Conservation (phyloP, 768 basidiomycete genomes). For the Russula sp. region DNA sequence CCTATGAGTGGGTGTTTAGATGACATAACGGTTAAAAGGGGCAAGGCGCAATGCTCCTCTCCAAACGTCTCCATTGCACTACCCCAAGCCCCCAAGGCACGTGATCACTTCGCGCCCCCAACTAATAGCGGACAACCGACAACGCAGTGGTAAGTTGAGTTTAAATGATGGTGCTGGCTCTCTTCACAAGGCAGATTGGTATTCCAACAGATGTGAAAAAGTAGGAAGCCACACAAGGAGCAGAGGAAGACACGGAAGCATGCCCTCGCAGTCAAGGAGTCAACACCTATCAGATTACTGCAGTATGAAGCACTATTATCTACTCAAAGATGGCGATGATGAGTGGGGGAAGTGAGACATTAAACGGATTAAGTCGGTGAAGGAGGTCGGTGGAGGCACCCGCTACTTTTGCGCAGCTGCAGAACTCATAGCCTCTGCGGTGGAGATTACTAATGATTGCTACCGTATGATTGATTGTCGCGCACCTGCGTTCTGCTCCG, state of each 20-base stretch:
- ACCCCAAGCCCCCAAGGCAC: too few species aligned
- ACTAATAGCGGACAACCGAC: too few species aligned
- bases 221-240: neutral
- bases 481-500: conserved; percentile 87
- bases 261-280: neutral
- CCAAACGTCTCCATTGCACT: too few species aligned
- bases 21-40: conserved; percentile 8
- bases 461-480: conserved; percentile 15
- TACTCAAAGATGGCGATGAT: neutral
- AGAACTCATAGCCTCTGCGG: conserved; percentile 37
- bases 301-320: neutral
- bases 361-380: neutral
- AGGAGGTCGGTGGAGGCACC: neutral
- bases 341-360: neutral
- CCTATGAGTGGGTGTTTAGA: conserved; percentile 44
- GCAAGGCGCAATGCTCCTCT: neutral
- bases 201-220: neutral
- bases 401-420: conserved; percentile 27
- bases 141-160: too few species aligned
- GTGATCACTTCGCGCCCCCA: too few species aligned
- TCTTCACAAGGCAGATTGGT: too few species aligned
- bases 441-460: neutral
- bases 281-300: neutral
- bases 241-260: too few species aligned
- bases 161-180: too few species aligned